Evolutionary conservation across 2,329 filamentous ascomycete species (phyloP).

Genomic region (Pyrenophora graminea): DNA sequence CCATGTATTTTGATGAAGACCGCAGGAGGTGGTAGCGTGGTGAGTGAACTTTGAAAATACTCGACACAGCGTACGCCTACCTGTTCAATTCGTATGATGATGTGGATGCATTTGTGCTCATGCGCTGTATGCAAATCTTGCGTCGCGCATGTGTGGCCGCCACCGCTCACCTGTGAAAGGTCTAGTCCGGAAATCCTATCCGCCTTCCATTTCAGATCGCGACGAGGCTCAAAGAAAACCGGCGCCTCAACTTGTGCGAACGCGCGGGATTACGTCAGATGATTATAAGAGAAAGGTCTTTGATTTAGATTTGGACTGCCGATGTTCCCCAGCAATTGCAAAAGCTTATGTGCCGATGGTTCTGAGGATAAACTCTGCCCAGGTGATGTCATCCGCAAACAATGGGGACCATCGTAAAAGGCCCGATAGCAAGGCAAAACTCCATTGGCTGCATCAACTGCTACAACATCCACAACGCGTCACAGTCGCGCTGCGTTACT

Average conservation of each 20-base stretch:
- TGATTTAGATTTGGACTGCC: neutral
- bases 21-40: neutral
- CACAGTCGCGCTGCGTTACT: constrained; percentile 10
- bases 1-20: too few species aligned
- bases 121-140: neutral
- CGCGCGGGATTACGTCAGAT: neutral
- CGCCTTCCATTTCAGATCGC: neutral
- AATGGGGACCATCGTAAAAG: neutral
- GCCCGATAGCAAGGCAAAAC: neutral
- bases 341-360: neutral
- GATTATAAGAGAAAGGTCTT: neutral
- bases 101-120: neutral
- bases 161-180: neutral
- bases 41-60: too few species aligned
- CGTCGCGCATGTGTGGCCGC: neutral
- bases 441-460: neutral
- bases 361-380: neutral
- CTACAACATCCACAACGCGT: constrained; percentile 12
- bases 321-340: constrained; percentile 2
- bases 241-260: neutral
- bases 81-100: neutral
- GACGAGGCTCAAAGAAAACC: neutral
- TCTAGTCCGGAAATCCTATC: neutral
- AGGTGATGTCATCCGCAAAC: neutral
- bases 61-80: neutral